Base-by-base conservation (phyloP, 495 filamentous ascomycete genomes). In the Penicillium ucsense region DNA sequence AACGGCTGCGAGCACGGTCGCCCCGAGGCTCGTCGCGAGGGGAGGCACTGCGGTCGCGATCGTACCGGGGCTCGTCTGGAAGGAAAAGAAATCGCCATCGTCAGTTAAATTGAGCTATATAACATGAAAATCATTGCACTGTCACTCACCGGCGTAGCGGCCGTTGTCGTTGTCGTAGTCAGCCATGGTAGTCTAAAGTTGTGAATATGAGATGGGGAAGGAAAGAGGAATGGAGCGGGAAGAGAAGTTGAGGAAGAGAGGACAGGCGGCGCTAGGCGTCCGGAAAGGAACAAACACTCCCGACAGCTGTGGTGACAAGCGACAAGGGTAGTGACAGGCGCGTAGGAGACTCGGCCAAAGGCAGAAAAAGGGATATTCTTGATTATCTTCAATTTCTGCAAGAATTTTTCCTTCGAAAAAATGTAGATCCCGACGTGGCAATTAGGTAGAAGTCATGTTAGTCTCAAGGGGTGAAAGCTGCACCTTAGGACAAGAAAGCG, bases 41-140 rank as follows among this genome's bases (percentile, higher is more conserved):
- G 60, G 94, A 97, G 50, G 90, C 89, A 73, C 89, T 95, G 63
- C 92, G 87, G 51, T 90, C 82, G 64, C 84, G 86, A 49, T 89
- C 85, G 59, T 86, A 91, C 55, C 86, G 84, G 58, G 85, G 81
- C 59, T 88, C 88, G 58, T 90, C 88, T 87, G 47, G 4, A 41
- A 8, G 36, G 29, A 28, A 37, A 46, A 37, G 10, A 38, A 31
- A 46, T 38, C 35, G 30, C n/a, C 46, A 20, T 12, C 28, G 27
- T 48, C 31, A 48, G 39, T 20, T 2, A 20, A 20, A 2, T 20
- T 20, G 20, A 20, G 2, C 2, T 20, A 20, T 20, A 20, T 1
- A 20, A 38, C 38, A 51, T 31, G 34, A 48, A 38, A 29, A 36
- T 44, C 20, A 20, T 20, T 20, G 20, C 1, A 20, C 2, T 20